phyloP scores from a whole-genome alignment of 192 early-diverging fungal genomes.

The Dissophora globulifera region DNA sequence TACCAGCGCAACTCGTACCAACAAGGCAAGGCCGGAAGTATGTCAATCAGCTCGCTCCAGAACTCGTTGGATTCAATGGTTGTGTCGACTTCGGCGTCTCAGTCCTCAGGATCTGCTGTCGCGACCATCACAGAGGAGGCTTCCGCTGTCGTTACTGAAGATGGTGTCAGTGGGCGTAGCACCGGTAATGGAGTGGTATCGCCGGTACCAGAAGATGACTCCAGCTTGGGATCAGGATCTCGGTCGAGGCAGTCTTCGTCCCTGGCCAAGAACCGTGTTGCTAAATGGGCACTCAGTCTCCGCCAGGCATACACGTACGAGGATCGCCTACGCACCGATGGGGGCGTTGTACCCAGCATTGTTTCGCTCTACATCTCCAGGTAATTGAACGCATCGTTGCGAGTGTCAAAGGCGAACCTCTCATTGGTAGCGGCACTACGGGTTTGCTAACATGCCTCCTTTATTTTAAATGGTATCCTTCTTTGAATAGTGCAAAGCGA shows the following conservation, averaged over 20 bases:
- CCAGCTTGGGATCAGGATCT: conserved; percentile 2
- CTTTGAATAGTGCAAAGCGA: conserved; percentile 41
- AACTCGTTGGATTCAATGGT: conserved; percentile 14
- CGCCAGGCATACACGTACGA: conserved; percentile 53
- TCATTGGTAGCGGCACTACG: no score
- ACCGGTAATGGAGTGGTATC: not conserved
- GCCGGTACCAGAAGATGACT: conserved; percentile 1
- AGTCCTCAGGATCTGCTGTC: not conserved
- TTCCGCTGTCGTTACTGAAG: not conserved
- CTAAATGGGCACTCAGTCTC: conserved; percentile 49
- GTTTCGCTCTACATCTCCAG: conserved; percentile 54
- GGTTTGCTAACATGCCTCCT: conserved; percentile 1
- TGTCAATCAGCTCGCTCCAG: conserved; percentile 22
- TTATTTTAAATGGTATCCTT: not conserved
- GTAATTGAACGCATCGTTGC: no score
- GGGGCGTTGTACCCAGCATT: conserved; percentile 49
- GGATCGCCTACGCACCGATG: conserved; percentile 42
- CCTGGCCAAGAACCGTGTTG: conserved; percentile 22
- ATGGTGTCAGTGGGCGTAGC: not conserved
- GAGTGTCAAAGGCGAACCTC: no score
- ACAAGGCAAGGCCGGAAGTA: not conserved
- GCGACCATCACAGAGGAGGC: not conserved
- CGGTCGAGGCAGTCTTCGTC: conserved; percentile 28
- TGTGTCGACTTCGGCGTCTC: conserved; percentile 1
- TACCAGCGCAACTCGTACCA: conserved; percentile 13